phyloP scores from a whole-genome alignment of 805 yeast genomes.

The Wickerhamia fluorescens region DNA sequence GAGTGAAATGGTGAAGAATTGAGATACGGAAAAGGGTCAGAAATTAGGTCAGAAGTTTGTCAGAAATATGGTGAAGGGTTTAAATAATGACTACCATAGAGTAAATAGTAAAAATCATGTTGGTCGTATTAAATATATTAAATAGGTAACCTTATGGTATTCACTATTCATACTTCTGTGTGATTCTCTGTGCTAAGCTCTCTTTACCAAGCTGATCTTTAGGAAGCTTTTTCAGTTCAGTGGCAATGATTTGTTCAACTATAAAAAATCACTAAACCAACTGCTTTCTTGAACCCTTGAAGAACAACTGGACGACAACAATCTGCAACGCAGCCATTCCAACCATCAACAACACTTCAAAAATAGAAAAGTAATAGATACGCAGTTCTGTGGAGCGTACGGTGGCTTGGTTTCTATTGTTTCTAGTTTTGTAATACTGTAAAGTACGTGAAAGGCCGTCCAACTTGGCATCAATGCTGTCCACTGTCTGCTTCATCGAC shows the following conservation, averaged over 20 bases:
- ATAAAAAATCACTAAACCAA: slow-evolving; percentile 38
- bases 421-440: slow-evolving; percentile 84
- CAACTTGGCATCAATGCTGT: slow-evolving; percentile 53
- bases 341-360: slow-evolving; percentile 67
- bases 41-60: no score
- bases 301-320: slow-evolving; percentile 59
- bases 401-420: slow-evolving; percentile 84
- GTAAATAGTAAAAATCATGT: no score
- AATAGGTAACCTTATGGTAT: no score
- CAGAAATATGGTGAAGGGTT: no score
- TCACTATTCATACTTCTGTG: no score
- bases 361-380: slow-evolving; percentile 66
- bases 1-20: no score
- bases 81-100: no score
- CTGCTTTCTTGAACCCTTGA: slow-evolving; percentile 65
- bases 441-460: slow-evolving; percentile 50
- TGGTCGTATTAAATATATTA: no score
- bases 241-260: neutral
- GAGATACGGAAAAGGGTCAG: no score
- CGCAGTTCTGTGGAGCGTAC: slow-evolving; percentile 75
- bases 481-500: slow-evolving; percentile 47
- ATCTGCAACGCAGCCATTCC: slow-evolving; percentile 69
- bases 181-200: no score
- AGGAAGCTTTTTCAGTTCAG: no score
- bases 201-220: no score